Conservation (phyloP, 805 yeast genomes). For the Zygoascus tannicola region DNA sequence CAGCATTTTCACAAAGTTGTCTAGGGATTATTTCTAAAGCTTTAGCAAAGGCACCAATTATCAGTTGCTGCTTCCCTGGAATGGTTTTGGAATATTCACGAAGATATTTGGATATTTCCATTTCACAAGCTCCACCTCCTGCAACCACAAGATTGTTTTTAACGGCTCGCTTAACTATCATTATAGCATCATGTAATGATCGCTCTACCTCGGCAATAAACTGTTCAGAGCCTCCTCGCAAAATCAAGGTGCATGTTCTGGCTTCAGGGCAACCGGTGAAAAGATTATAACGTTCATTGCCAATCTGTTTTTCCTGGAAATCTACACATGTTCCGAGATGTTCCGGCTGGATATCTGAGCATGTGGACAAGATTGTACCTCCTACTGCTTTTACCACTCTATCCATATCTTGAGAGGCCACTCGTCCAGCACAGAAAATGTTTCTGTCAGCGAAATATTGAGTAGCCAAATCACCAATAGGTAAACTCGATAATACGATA, state of each 20-base stretch:
- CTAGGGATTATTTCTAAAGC: constrained; percentile 95
- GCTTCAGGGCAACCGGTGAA: constrained; percentile 90
- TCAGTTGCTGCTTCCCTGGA: constrained; percentile 92
- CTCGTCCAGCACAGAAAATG: constrained; percentile 96
- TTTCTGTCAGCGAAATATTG: constrained; percentile 95
- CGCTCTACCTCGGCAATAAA: constrained; percentile 97
- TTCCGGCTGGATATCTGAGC: constrained; percentile 51
- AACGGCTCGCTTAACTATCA: constrained; percentile 94
- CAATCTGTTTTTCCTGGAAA: constrained; percentile 93
- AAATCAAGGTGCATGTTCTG: constrained; percentile 82
- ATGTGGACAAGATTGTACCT: constrained; percentile 67
- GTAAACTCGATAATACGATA: constrained; percentile 86
- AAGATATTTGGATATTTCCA: constrained; percentile 85
- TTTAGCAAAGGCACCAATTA: constrained; percentile 85
- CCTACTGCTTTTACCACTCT: constrained; percentile 93
- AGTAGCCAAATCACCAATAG: constrained; percentile 98
- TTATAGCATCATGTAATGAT: constrained; percentile 94
- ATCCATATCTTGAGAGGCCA: constrained; percentile 78
- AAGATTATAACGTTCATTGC: constrained; percentile 88
- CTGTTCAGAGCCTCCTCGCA: constrained; percentile 98
- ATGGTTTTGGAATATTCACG: constrained; percentile 80
- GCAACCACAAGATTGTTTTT: constrained; percentile 84
- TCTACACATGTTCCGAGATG: constrained; percentile 76
- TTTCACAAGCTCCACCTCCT: constrained; percentile 99
- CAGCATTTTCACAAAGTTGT: constrained; percentile 98